Evolutionary conservation across 805 yeast species (phyloP).

Genomic region (Ogataea trehaloabstinens): DNA sequence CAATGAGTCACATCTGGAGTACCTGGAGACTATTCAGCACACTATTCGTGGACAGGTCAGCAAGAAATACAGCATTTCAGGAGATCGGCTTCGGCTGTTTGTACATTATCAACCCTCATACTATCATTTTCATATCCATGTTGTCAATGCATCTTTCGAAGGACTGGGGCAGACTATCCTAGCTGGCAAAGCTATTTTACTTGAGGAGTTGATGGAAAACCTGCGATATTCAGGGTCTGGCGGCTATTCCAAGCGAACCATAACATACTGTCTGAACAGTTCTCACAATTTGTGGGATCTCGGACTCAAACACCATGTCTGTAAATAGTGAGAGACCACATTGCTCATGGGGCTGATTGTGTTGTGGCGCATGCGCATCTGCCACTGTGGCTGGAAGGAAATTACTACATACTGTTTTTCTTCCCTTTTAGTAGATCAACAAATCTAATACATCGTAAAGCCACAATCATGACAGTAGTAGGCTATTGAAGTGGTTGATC

Average conservation of each 20-base stretch:
- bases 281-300: constrained; percentile 69
- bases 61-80: constrained; percentile 42
- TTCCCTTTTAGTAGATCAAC: not conserved
- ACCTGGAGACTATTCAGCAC: constrained; percentile 47
- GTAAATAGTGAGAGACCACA: not conserved
- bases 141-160: constrained; percentile 68
- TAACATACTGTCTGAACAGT: constrained; percentile 72
- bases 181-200: constrained; percentile 75
- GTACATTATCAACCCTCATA: constrained; percentile 95
- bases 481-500: no score
- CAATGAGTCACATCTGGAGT: constrained; percentile 52
- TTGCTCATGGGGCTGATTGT: no score
- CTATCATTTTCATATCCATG: constrained; percentile 92
- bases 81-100: constrained; percentile 68
- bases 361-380: not conserved
- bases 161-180: constrained; percentile 67
- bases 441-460: no score
- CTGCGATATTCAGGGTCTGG: constrained; percentile 50
- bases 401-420: not conserved
- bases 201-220: constrained; percentile 80
- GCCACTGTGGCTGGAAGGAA: not conserved
- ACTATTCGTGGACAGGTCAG: constrained; percentile 50
- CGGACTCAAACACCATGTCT: constrained; percentile 22
- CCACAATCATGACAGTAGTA: no score
- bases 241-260: constrained; percentile 56